Evolutionary conservation across 768 basidiomycete genomes (phyloP).

Genomic region (Cubamyces sp.): DNA sequence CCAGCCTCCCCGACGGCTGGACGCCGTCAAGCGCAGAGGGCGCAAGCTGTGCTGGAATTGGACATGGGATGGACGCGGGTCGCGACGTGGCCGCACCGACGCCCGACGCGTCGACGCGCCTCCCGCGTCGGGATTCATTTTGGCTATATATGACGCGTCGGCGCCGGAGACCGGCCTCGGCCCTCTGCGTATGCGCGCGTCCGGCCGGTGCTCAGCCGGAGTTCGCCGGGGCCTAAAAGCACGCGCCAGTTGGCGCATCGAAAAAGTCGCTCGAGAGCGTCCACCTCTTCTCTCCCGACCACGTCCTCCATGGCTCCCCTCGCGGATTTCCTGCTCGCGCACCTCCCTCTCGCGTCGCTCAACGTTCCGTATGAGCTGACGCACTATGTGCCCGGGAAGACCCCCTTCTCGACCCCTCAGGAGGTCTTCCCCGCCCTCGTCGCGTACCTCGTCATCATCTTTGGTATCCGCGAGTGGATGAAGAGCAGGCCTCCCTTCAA

Average conservation of each 20-base stretch:
- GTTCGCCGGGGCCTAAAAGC: conserved; percentile 30
- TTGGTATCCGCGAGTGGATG: conserved; percentile 85
- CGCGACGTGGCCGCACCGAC: background rate
- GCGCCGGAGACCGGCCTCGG: conserved; percentile 10
- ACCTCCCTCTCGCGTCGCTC: conserved; percentile 56
- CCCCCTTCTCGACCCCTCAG: conserved; percentile 78
- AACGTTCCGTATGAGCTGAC: conserved; percentile 51
- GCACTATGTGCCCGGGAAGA: conserved; percentile 71
- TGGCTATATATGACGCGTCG: background rate
- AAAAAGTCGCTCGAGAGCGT: conserved; percentile 25
- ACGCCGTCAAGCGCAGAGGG: background rate
- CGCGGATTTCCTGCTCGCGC: conserved; percentile 69
- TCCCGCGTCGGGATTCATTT: background rate
- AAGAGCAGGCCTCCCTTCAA: conserved; percentile 71
- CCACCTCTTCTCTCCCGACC: conserved; percentile 25
- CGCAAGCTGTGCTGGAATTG: conserved; percentile 14
- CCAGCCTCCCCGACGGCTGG: background rate
- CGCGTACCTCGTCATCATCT: conserved; percentile 87
- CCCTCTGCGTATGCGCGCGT: background rate
- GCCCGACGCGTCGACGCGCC: conserved; percentile 1
- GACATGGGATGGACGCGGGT: background rate
- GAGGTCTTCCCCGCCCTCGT: conserved; percentile 71
- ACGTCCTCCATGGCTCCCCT: conserved; percentile 64
- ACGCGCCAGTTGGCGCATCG: conserved; percentile 29
- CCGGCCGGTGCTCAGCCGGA: conserved; percentile 7